These are phyloP conservation scores for Xylaria hypoxylon DNA, from an alignment of 2,329 filamentous ascomycete genomes.

Conservation along the genomic window DNA sequence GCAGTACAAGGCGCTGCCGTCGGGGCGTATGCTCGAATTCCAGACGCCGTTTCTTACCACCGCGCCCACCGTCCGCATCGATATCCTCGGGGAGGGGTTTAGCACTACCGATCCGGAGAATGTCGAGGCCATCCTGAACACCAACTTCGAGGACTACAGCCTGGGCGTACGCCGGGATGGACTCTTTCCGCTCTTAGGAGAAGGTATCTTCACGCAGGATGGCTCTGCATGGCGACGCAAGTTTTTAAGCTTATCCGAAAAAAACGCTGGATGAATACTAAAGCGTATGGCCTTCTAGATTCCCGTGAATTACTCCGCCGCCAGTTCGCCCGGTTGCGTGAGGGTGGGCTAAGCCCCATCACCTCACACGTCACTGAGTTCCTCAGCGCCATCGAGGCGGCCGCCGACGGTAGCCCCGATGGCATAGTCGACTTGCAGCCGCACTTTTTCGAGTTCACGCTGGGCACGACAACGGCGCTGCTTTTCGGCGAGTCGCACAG, in stretches of 20 bases:
- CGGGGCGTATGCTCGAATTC: slow-evolving; percentile 31
- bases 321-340: slow-evolving; percentile 44
- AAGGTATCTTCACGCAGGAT: slow-evolving; percentile 53
- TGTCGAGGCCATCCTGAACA: slow-evolving; percentile 47
- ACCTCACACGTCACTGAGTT: slow-evolving; percentile 17
- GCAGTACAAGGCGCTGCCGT: slow-evolving; percentile 35
- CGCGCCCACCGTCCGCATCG: slow-evolving; percentile 33
- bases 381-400: slow-evolving; percentile 1
- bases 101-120: slow-evolving; percentile 46
- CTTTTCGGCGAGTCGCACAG: slow-evolving; percentile 45
- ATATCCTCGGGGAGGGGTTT: slow-evolving; percentile 28
- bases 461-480: slow-evolving; percentile 42
- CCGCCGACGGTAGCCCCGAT: slow-evolving; percentile 1
- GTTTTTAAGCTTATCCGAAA: background rate
- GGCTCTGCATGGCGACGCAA: slow-evolving; percentile 49
- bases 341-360: slow-evolving; percentile 19
- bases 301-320: slow-evolving; percentile 48
- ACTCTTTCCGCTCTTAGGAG: slow-evolving; percentile 49
- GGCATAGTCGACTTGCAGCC: slow-evolving; percentile 43
- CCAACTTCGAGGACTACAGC: slow-evolving; percentile 47
- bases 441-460: slow-evolving; percentile 43
- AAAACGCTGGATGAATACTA: slow-evolving; percentile 6
- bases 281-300: background rate
- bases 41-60: slow-evolving; percentile 33
- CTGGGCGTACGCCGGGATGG: slow-evolving; percentile 45